Evolutionary conservation across 345 rosid species (phyloP), one percentile per base, ranked within the genome.

Genomic region (Brassica incana): DNA sequence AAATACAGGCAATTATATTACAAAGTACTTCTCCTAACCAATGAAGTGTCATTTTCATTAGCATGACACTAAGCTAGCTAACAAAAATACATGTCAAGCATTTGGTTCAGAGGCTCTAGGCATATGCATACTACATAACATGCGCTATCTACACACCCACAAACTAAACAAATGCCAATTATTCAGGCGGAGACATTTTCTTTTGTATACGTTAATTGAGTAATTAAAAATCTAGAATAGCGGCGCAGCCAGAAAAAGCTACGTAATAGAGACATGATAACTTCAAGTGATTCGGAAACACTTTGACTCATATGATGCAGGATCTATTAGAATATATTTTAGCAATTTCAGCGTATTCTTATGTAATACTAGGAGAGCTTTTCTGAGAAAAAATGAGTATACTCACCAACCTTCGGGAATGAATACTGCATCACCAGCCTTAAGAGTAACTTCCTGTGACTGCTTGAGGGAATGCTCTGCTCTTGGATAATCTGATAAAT

Each of bases 371-470:
- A 52, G 20, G 30, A 64, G 54, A 29, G 8, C 38, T 71, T 18
- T 64, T 54, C 18, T 38, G 73, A 69, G 58, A 18, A 67, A 73
- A 43, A 50, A 62, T 58, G 80, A 70, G 68, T 74, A 71, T 82
- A 84, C 93, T 87, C 88, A 91, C 97, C 98, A 93, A 86, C 98
- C 99, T 91, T 90, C 99, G 36, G 98, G 99, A 81, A 95, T 91
- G 89, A 93, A 95, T 82, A 95, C 90, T 79, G 90, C 98, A 87
- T 93, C 98, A 43, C 97, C 95, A 30, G 90, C 90, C 40, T 85
- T 78, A 77, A 95, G 97, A 80, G 78, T 82, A 79, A 88, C 90
- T 84, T 85, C 86, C 82, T 90, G 93, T 48, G 92, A 84, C 83
- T 81, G 87, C 70, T 77, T 83, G 71, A 80, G 64, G 69, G 88